A percentile compares a stretch with the other conserved stretches of the same genome.
These are phyloP conservation scores for Colletotrichum tamarilloi DNA, from an alignment of 2,329 filamentous ascomycete species.

Conservation along the genomic window DNA sequence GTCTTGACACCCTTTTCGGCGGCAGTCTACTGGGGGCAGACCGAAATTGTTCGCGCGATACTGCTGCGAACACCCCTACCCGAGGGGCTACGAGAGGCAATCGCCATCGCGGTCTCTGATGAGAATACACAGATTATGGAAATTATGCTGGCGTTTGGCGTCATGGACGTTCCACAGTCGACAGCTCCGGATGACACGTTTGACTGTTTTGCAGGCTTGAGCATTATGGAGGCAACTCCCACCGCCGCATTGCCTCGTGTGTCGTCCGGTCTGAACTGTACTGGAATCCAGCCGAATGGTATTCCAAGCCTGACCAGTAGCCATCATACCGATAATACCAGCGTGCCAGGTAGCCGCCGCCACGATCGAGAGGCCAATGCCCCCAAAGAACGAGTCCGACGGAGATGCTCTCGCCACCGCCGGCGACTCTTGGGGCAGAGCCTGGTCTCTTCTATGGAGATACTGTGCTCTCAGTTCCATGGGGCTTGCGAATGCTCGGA, in stretches of 20 bases:
- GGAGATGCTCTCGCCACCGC: constrained; percentile 4
- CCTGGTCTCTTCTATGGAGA: constrained; percentile 25
- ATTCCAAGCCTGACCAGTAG: not conserved
- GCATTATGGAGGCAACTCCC: not conserved
- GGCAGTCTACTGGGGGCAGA: constrained; percentile 42
- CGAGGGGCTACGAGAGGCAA: constrained; percentile 38
- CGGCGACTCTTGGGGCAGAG: constrained; percentile 27
- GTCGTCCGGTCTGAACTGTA: not conserved
- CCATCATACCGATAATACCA: not conserved
- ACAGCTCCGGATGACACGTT: not conserved
- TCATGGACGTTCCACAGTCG: not conserved
- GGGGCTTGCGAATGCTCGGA: constrained; percentile 11
- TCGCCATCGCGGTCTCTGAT: constrained; percentile 37
- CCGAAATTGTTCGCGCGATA: constrained; percentile 39
- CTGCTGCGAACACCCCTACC: constrained; percentile 34
- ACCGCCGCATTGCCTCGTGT: too few species aligned
- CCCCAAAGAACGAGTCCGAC: constrained; percentile 4
- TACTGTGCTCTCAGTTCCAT: constrained; percentile 26
- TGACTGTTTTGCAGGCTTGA: not conserved
- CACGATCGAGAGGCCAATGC: not conserved
- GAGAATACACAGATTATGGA: constrained; percentile 36
- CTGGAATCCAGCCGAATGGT: not conserved
- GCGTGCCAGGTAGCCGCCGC: not conserved
- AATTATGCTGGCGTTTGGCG: constrained; percentile 33
- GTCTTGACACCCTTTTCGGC: constrained; percentile 43